Conservation (phyloP, 2,329 filamentous ascomycete genomes). For the Atkinsonella hypoxylon region DNA sequence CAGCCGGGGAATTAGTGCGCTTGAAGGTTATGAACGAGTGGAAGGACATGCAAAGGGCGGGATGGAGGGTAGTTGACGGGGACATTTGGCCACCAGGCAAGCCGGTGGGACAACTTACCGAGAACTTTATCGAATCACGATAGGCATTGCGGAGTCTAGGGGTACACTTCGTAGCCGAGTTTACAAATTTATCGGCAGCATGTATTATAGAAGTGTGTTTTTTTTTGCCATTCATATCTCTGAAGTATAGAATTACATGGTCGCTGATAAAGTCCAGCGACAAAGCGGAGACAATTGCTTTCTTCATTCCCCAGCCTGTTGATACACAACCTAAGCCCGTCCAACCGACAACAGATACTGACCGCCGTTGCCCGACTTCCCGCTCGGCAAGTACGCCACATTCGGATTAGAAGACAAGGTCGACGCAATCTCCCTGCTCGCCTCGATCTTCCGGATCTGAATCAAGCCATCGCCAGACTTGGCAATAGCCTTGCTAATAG, state of each 20-base stretch:
- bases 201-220: background rate
- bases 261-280: conserved; percentile 15
- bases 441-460: conserved; percentile 94
- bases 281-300: conserved; percentile 4
- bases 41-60: conserved; percentile 50
- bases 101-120: conserved; percentile 20
- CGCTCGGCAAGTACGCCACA: conserved; percentile 83
- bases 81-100: conserved; percentile 28
- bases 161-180: background rate
- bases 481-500: conserved; percentile 84
- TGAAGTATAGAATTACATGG: conserved; percentile 25
- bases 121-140: conserved; percentile 24
- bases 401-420: conserved; percentile 86
- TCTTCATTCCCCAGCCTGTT: background rate
- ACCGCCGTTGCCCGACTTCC: conserved; percentile 47
- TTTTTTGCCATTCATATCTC: background rate
- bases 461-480: conserved; percentile 90
- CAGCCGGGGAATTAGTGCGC: conserved; percentile 76
- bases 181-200: background rate
- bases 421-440: conserved; percentile 87
- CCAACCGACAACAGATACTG: conserved; percentile 42
- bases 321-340: conserved; percentile 20
- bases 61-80: conserved; percentile 51
- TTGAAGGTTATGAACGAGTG: conserved; percentile 59
- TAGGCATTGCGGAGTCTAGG: background rate